phyloP scores from a whole-genome alignment of 192 early-diverging fungal species.

The Coemansia sp. region DNA sequence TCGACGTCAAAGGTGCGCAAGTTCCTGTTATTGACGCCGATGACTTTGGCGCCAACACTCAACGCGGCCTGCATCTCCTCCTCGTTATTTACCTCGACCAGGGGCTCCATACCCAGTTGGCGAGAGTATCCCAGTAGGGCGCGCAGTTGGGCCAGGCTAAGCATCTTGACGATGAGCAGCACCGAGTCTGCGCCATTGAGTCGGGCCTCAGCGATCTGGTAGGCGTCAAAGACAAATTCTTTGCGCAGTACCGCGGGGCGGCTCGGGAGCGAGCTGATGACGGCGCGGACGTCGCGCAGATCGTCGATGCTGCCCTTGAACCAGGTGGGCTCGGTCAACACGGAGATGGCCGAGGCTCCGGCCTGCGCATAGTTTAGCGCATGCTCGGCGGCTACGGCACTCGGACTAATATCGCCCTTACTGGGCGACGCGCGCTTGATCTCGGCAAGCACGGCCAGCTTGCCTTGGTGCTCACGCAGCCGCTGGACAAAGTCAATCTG shows the following conservation, averaged over 20 bases:
- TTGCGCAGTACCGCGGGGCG: slow-evolving; percentile 96
- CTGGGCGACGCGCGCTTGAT: slow-evolving; percentile 97
- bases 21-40: slow-evolving; percentile 99
- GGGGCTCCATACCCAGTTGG: slow-evolving; percentile 92
- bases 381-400: slow-evolving; percentile 86
- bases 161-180: slow-evolving; percentile 95
- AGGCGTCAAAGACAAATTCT: slow-evolving; percentile 95
- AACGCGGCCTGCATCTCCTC: slow-evolving; percentile 91
- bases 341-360: slow-evolving; percentile 93
- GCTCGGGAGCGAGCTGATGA: slow-evolving; percentile 63
- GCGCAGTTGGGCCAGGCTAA: slow-evolving; percentile 68
- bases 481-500: slow-evolving; percentile 80
- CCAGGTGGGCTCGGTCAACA: slow-evolving; percentile 98
- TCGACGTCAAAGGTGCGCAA: slow-evolving; percentile 97
- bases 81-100: slow-evolving; percentile 95
- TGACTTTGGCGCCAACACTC: slow-evolving; percentile 78
- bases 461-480: slow-evolving; percentile 40
- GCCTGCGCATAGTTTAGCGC: slow-evolving; percentile 85
- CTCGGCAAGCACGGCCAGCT: slow-evolving; percentile 90
- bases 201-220: slow-evolving; percentile 97
- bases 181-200: slow-evolving; percentile 95
- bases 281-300: slow-evolving; percentile 82
- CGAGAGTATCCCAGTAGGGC: slow-evolving; percentile 77
- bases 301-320: slow-evolving; percentile 96
- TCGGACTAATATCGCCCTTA: slow-evolving; percentile 88